Evolutionary conservation across 495 filamentous ascomycete species (phyloP).

Genomic region (Cairneyella variabilis): DNA sequence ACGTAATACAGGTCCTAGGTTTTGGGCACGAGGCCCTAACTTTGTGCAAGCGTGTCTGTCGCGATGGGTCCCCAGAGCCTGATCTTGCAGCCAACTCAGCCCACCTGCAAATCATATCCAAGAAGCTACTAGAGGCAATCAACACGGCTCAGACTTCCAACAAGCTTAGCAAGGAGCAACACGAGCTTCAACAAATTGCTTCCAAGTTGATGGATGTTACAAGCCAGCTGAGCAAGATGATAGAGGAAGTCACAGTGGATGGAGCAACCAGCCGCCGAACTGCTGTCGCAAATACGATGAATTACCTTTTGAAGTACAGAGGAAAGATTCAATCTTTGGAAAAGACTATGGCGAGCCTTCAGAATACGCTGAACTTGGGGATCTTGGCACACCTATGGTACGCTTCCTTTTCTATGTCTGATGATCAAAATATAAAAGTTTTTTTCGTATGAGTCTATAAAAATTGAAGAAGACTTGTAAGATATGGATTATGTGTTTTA

Average conservation of each 20-base stretch:
- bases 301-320: too few relatives aligned
- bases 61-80: conserved; percentile 15
- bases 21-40: conserved; percentile 17
- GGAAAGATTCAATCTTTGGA: too few relatives aligned
- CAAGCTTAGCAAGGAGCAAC: not conserved
- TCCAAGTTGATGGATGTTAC: conserved; percentile 8
- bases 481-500: too few relatives aligned
- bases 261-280: too few relatives aligned
- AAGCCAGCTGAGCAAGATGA: conserved; percentile 2
- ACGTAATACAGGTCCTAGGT: conserved; percentile 29
- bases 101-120: not conserved
- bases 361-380: too few relatives aligned
- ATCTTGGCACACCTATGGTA: too few relatives aligned
- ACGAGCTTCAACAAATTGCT: not conserved
- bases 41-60: conserved; percentile 5
- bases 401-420: too few relatives aligned
- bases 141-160: not conserved
- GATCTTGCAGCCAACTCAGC: not conserved
- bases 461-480: too few relatives aligned
- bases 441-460: too few relatives aligned
- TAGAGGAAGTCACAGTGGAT: not conserved
- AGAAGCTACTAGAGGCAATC: not conserved
- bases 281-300: too few relatives aligned
- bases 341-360: too few relatives aligned
- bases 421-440: too few relatives aligned